Evolutionary conservation across 1,139 yeast genomes (phyloP), one percentile per base, ranked within the genome.

Genomic region (Pichia sp.): DNA sequence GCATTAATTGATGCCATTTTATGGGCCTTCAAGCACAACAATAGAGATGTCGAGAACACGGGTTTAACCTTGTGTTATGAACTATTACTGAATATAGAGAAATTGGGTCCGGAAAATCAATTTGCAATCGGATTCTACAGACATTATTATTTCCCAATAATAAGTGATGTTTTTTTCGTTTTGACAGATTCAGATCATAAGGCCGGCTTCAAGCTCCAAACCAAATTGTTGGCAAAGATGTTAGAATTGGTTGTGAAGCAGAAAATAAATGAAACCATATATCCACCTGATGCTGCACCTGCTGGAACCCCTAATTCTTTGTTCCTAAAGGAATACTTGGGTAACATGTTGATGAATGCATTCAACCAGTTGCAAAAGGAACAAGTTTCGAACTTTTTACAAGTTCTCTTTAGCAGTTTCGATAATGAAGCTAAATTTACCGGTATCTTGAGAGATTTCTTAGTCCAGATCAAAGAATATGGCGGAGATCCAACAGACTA

Each of bases 21-120:
- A 67, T 93, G 99, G 99, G 98, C 98, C 0, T 89, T 95, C 71
- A 93, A 93, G 73, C 99, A 93, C 71, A 95, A 92, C 66, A 90
- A 92, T 71, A 82, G 97, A 71, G 97, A 91, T 58, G 97, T 93
- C 54, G 98, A 93, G 72, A 92, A 87, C 59, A 86, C 86, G 54
- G 98, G 97, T 43, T 80, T 93, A 64, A 81, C 85, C 46, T 79
- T 92, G 61, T 88, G 95, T 43, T 76, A 86, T 58, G 97, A 92
- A 67, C 77, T 93, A 61, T 78, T 92, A 60, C 83, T 82, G 63
- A 93, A 93, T 69, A 92, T 88, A 61, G 95, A 92, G 60, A 83
- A 80, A 57, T 75, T 88, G 60, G 89, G 90, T 8, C 58, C 61
- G 29, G 84, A 84, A 57, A 84, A 87, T 16, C 83, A 86, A 50